Evolutionary conservation across 2,329 filamentous ascomycete species (phyloP).

Genomic region (Aciculosporium take): DNA sequence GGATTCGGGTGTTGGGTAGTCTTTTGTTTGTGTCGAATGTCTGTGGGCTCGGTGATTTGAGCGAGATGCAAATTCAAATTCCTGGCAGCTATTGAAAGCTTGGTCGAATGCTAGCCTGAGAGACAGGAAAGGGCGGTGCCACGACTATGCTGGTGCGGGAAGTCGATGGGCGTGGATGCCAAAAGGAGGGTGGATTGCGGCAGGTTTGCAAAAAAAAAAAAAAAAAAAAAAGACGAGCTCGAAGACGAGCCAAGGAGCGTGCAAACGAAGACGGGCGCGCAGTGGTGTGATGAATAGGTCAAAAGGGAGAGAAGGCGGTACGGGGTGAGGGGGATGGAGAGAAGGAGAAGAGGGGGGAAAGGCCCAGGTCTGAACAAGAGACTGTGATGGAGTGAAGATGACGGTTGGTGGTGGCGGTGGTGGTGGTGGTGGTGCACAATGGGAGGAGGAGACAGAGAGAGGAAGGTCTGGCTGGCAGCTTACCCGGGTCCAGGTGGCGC

Average conservation of each 20-base stretch:
- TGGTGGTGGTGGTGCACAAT: slow-evolving; percentile 13
- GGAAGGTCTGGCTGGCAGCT: not conserved
- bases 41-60: not conserved
- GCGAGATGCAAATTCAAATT: not conserved
- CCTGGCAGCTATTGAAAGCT: not conserved
- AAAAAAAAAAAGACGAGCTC: no score
- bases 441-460: not conserved
- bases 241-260: slow-evolving; percentile 25
- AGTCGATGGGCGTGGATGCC: slow-evolving; percentile 16
- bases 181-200: slow-evolving; percentile 24
- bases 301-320: slow-evolving; percentile 28
- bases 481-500: not conserved
- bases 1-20: not conserved
- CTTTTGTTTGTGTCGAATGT: not conserved
- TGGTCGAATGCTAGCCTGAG: slow-evolving; percentile 6
- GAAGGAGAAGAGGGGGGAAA: slow-evolving; percentile 7
- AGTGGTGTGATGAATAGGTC: slow-evolving; percentile 21
- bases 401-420: no score
- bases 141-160: slow-evolving; percentile 4
- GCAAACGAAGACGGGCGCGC: slow-evolving; percentile 20
- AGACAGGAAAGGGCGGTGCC: slow-evolving; percentile 10
- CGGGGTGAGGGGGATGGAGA: slow-evolving; percentile 27
- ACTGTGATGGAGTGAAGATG: slow-evolving; percentile 10
- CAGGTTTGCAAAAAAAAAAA: slow-evolving; percentile 12
- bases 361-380: slow-evolving; percentile 20